Evolutionary conservation across 2,329 filamentous ascomycete species (phyloP).

Genomic region (Xylaria sp.): DNA sequence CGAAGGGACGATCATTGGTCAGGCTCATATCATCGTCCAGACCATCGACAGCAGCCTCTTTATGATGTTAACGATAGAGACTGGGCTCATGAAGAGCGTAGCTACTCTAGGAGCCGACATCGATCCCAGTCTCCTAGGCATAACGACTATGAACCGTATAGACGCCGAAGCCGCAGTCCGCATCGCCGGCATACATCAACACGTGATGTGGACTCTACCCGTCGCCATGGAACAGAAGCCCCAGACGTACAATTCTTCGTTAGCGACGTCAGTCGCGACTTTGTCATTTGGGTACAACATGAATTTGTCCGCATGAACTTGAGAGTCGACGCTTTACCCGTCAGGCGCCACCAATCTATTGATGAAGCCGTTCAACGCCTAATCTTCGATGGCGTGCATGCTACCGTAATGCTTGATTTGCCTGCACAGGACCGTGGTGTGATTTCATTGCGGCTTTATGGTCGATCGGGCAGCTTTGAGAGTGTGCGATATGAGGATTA

Average conservation of each 20-base stretch:
- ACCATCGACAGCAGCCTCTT: conserved; percentile 52
- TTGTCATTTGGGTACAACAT: conserved; percentile 83
- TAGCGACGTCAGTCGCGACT: conserved; percentile 80
- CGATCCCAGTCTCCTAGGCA: conserved; percentile 75
- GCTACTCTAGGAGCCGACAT: conserved; percentile 60
- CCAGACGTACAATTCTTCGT: conserved; percentile 92
- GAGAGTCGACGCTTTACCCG: conserved; percentile 80
- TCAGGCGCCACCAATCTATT: conserved; percentile 80
- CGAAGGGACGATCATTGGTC: conserved; percentile 48
- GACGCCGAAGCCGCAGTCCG: conserved; percentile 78
- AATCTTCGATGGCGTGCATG: conserved; percentile 88
- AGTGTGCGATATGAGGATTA: conserved; percentile 91
- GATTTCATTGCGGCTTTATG: conserved; percentile 86
- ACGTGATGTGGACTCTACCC: conserved; percentile 75
- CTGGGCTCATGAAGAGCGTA: conserved; percentile 54
- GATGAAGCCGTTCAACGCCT: conserved; percentile 85
- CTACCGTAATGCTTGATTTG: conserved; percentile 80
- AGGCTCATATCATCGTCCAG: conserved; percentile 44
- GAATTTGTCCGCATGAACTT: conserved; percentile 78
- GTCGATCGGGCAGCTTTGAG: conserved; percentile 77
- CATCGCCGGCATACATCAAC: conserved; percentile 61
- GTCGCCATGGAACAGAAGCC: conserved; percentile 77
- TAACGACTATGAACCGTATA: conserved; percentile 63
- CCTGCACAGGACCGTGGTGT: conserved; percentile 76
- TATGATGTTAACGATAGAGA: conserved; percentile 49